Evolutionary conservation across 2,329 filamentous ascomycete species (phyloP).

Genomic region (Epichloe baconii): DNA sequence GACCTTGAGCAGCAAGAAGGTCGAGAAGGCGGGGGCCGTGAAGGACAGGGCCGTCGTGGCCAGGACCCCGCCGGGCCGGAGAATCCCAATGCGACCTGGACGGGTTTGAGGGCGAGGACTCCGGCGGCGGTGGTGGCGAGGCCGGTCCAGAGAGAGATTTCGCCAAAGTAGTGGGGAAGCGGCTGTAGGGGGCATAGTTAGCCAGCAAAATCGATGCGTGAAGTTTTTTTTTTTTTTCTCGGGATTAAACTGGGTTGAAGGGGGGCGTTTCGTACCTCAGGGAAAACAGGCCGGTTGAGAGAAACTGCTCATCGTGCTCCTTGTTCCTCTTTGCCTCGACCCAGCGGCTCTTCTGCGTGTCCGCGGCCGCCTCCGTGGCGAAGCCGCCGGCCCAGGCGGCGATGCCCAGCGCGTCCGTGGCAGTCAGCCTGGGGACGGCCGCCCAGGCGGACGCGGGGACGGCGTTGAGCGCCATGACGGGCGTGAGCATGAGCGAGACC

Average conservation of each 20-base stretch:
- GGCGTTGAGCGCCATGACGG: conserved; percentile 50
- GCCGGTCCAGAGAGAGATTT: conserved; percentile 55
- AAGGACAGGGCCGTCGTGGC: conserved; percentile 30
- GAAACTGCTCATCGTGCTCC: conserved; percentile 52
- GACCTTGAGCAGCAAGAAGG: conserved; percentile 49
- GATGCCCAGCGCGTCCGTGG: conserved; percentile 44
- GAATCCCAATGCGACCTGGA: conserved; percentile 44
- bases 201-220: too few relatives aligned
- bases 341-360: conserved; percentile 52
- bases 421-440: conserved; percentile 31
- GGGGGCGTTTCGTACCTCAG: conserved; percentile 22
- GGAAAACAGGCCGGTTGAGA: conserved; percentile 50
- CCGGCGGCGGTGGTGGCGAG: conserved; percentile 47
- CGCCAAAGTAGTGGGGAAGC: conserved; percentile 63
- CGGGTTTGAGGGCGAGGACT: conserved; percentile 38
- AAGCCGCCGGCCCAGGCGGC: conserved; percentile 46
- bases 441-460: conserved; percentile 39
- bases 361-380: conserved; percentile 46
- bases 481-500: conserved; percentile 54
- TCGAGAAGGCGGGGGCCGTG: conserved; percentile 50
- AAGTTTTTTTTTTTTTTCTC: too few relatives aligned
- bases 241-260: too few relatives aligned
- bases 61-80: conserved; percentile 22
- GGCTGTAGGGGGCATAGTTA: conserved; percentile 2
- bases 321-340: conserved; percentile 46